Evolutionary conservation across 2,329 filamentous ascomycete species (phyloP).

Genomic region (Cladophialophora chaetospira): DNA sequence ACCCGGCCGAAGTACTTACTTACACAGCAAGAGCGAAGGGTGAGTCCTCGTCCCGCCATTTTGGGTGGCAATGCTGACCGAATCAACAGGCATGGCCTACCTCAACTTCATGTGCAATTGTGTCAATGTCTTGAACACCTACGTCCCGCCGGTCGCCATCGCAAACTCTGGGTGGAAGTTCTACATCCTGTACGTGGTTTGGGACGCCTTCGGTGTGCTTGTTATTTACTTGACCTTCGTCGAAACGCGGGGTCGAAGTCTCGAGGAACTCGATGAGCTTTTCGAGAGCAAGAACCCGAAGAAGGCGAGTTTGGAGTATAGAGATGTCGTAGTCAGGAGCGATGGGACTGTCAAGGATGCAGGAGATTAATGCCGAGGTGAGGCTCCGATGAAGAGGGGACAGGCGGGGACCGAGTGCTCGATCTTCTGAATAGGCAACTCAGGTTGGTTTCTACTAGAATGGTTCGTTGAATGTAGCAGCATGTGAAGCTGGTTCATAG

Average conservation of each 20-base stretch:
- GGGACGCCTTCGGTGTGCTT: constrained; percentile 31
- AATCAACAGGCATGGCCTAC: constrained; percentile 47
- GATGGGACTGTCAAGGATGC: too few species aligned
- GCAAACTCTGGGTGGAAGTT: constrained; percentile 55
- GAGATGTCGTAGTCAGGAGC: too few species aligned
- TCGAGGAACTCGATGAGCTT: constrained; percentile 33
- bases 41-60: too few species aligned
- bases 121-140: constrained; percentile 48
- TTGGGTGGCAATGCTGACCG: too few species aligned
- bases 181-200: constrained; percentile 51
- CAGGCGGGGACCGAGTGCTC: too few species aligned
- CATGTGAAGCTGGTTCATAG: too few species aligned
- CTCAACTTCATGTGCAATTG: neutral
- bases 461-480: too few species aligned
- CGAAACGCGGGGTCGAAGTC: constrained; percentile 32
- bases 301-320: neutral
- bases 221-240: constrained; percentile 32
- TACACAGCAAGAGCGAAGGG: constrained; percentile 56
- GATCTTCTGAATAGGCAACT: too few species aligned
- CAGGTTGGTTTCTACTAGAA: too few species aligned
- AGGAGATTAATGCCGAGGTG: too few species aligned
- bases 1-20: constrained; percentile 55
- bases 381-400: too few species aligned
- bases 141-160: constrained; percentile 51
- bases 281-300: neutral